Conservation (phyloP, 2,329 filamentous ascomycete species). For the Fonsecaea nubica region DNA sequence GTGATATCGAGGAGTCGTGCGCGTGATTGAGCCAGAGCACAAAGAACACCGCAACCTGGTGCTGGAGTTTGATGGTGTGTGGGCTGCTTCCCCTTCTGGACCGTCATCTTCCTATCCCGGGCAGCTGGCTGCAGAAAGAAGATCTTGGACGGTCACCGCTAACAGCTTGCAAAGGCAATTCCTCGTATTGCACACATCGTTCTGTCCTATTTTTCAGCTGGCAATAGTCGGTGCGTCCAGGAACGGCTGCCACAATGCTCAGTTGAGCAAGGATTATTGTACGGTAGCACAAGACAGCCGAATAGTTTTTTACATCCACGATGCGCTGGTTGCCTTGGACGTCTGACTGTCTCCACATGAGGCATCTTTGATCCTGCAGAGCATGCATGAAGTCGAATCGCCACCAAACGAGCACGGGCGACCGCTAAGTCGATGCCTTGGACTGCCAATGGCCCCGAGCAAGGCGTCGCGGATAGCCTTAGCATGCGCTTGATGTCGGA, state of each 20-base stretch:
- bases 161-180: background rate
- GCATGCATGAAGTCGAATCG: background rate
- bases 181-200: background rate
- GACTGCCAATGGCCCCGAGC: background rate
- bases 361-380: background rate
- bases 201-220: background rate
- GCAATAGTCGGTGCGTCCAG: background rate
- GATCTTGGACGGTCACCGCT: background rate
- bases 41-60: background rate
- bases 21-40: background rate
- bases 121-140: background rate
- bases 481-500: background rate
- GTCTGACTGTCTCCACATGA: background rate
- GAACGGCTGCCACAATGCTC: background rate
- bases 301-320: background rate
- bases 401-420: background rate
- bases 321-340: constrained; percentile 9
- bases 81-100: background rate
- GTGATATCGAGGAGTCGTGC: background rate
- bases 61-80: background rate
- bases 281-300: background rate
- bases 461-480: background rate
- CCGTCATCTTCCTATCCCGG: background rate
- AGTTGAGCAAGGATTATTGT: background rate
- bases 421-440: background rate